phyloP scores from a whole-genome alignment of 225 moss, liverwort and hornwort species.

The Physcomitrium patens region DNA sequence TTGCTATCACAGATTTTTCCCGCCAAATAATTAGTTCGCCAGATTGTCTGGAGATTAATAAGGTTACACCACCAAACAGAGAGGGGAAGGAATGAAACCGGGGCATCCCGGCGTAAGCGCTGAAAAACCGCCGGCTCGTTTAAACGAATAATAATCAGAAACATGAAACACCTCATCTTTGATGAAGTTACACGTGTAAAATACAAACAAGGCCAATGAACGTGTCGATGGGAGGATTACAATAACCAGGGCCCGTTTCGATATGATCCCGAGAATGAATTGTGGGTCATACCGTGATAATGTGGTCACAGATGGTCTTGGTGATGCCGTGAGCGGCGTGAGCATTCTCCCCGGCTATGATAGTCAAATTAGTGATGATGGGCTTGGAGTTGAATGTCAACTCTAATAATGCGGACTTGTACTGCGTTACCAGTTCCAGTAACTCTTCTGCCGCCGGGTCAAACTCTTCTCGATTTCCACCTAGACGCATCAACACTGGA shows the following conservation, averaged over 20 bases:
- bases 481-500: constrained; percentile 21
- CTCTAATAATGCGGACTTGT: constrained; percentile 88
- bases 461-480: constrained; percentile 33
- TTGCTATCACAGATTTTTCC: neutral
- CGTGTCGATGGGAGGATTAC: neutral
- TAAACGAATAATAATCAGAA: constrained; percentile 5
- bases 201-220: neutral
- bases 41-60: too few species aligned
- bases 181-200: neutral
- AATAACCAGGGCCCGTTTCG: neutral
- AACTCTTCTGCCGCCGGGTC: constrained; percentile 56
- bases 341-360: constrained; percentile 94
- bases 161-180: neutral
- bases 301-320: constrained; percentile 82
- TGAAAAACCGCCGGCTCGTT: neutral
- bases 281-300: constrained; percentile 63
- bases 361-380: constrained; percentile 98
- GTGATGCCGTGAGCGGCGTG: constrained; percentile 94
- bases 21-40: too few species aligned
- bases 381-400: constrained; percentile 99
- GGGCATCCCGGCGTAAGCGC: neutral
- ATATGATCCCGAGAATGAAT: neutral
- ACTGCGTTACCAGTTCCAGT: constrained; percentile 86
- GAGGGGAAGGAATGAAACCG: neutral
- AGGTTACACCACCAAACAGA: too few species aligned